Base-by-base conservation (phyloP, 129 eudicot species). In the Escallonia rubra region DNA sequence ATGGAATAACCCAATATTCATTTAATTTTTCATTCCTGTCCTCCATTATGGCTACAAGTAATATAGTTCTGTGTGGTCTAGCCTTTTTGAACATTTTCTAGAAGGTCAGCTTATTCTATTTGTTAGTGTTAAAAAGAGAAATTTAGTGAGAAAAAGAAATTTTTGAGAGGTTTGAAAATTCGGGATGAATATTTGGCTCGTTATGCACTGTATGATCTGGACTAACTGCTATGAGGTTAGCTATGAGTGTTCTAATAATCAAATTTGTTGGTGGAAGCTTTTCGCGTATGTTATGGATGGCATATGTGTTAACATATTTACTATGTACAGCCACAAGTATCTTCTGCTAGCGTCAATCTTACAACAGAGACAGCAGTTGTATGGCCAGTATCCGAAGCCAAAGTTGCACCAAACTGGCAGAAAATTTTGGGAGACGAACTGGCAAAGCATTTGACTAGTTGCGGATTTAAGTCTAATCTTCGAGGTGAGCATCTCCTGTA, bases 291-390 rank as follows among this genome's bases (percentile, higher is more conserved):
- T 63, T 5, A 44, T 54, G 7, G 59, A 54, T 16, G 15, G 54
- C 16, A 11, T 73, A 11, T 38, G 5, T 41, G 40, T 72, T 41
- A 59, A 61, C 55, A 39, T 67, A 43, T 66, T 65, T 46, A 41
- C 63, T 69, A 43, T 75, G 61, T 51, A 78, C 96, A 94, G 99
- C 97, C 96, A 61, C 88, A 84, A 76, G 96, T 94, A 48, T 82
- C 96, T 64, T 83, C 96, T 67, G 99, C 99, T 14, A 94, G 78
- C 66, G 99, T 89, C 65, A 85, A 94, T 81, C 97, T 89, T 64
- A 83, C 97, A 55, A 94, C 99, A 3, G 96, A 94, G 85, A 89
- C 99, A 70, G 97, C 99, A 74, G 80, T 90, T 57, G 84, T 94
- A 55, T 89, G 99, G 99, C 99, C 96, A 50, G 80, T 77, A 53